Conservation (phyloP, 225 moss, liverwort and hornwort genomes). For the Pseudisothecium myosuroides region DNA sequence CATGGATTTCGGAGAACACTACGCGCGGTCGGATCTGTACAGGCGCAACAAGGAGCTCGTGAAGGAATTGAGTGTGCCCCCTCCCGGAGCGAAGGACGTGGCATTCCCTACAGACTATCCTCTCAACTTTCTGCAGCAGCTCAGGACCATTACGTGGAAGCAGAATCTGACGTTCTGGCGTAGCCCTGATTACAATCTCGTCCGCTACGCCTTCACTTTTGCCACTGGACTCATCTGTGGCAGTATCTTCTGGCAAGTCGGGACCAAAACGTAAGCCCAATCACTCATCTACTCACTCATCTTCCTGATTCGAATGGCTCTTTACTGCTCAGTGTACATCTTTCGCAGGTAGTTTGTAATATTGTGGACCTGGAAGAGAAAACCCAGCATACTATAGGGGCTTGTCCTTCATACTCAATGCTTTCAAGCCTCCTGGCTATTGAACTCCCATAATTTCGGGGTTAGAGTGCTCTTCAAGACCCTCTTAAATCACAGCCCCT, state of each 20-base stretch:
- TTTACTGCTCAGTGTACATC: neutral
- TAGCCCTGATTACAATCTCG: conserved; percentile 43
- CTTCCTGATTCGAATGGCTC: neutral
- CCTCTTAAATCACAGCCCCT: neutral
- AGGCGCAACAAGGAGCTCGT: conserved; percentile 35
- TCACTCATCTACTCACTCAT: neutral
- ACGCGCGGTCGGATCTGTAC: neutral
- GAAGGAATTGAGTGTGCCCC: conserved; percentile 9
- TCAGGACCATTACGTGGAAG: conserved; percentile 22
- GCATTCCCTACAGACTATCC: conserved; percentile 25
- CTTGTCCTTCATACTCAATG: neutral
- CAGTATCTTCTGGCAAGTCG: conserved; percentile 46
- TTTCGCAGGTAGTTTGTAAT: neutral
- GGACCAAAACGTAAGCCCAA: conserved; percentile 23
- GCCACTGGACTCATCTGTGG: conserved; percentile 26
- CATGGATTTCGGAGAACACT: conserved; percentile 18
- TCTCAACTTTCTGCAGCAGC: neutral
- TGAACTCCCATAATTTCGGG: neutral
- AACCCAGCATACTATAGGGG: neutral
- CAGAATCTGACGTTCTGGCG: conserved; percentile 38
- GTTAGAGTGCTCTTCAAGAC: neutral
- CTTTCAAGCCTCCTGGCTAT: neutral
- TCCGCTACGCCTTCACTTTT: conserved; percentile 31
- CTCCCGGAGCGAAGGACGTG: conserved; percentile 8
- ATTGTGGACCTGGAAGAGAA: neutral